A percentile compares a stretch with the other conserved stretches of the same genome.
Evolutionary conservation across 495 filamentous ascomycete species (phyloP).

Genomic region (Penicillium herquei): DNA sequence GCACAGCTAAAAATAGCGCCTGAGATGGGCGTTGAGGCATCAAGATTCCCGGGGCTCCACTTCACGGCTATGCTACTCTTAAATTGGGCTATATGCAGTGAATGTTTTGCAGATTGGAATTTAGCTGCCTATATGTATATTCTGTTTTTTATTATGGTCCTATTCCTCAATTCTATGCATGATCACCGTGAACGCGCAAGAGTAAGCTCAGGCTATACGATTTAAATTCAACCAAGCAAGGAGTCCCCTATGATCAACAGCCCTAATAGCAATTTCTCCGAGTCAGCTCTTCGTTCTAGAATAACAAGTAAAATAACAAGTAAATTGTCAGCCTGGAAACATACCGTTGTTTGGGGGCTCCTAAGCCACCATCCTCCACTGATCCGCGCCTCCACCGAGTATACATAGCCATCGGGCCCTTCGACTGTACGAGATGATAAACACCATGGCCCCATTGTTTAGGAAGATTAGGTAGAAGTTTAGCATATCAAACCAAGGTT

Average conservation of each 20-base stretch:
- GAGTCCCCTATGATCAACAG: not conserved
- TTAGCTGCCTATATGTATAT: not conserved
- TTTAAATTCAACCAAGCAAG: not conserved
- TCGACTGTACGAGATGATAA: too few relatives aligned
- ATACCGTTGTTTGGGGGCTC: not conserved
- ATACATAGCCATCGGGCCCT: too few relatives aligned
- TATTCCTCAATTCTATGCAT: not conserved
- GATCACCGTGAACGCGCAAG: not conserved
- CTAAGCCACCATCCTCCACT: constrained; percentile 14
- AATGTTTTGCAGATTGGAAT: not conserved
- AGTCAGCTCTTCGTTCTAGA: not conserved
- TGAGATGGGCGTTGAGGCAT: constrained; percentile 5
- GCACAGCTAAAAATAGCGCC: constrained; percentile 18
- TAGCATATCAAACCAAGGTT: too few relatives aligned
- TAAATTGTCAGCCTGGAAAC: constrained; percentile 15
- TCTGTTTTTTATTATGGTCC: not conserved
- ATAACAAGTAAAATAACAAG: not conserved
- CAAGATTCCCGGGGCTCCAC: constrained; percentile 1
- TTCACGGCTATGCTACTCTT: not conserved
- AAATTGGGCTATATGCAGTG: not conserved
- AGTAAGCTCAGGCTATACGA: not conserved
- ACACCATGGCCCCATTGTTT: too few relatives aligned
- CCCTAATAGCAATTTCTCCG: not conserved
- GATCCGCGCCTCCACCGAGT: not conserved
- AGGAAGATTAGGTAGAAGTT: too few relatives aligned